Conservation (phyloP, 257 asterid species). For the Linaria vulgaris region DNA sequence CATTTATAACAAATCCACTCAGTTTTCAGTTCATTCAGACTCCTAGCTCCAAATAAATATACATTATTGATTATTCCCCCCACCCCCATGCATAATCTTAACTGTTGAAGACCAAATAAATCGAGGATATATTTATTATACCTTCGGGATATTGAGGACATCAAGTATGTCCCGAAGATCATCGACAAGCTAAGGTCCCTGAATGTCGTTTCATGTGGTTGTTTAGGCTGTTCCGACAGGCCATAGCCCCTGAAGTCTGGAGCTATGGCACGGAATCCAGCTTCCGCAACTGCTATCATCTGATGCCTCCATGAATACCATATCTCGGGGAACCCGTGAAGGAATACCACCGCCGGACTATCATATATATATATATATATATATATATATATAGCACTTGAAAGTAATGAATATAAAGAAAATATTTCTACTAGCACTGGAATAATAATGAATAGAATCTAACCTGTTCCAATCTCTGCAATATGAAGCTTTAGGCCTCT, state of each 20-base stretch:
- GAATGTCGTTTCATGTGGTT: constrained; percentile 29
- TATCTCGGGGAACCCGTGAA: constrained; percentile 45
- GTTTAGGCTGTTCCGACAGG: constrained; percentile 26
- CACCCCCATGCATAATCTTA: too few species aligned
- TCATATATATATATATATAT: too few species aligned
- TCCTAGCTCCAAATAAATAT: too few species aligned
- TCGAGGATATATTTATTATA: too few species aligned
- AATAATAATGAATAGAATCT: background rate
- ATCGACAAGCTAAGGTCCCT: constrained; percentile 34
- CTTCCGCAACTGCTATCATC: constrained; percentile 31
- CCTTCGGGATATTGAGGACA: constrained; percentile 27
- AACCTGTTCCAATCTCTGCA: constrained; percentile 33
- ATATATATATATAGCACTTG: too few species aligned
- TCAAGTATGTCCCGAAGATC: constrained; percentile 32
- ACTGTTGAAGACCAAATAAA: too few species aligned
- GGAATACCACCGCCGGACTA: constrained; percentile 36
- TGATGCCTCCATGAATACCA: constrained; percentile 47
- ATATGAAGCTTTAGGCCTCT: constrained; percentile 33
- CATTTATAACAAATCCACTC: too few species aligned
- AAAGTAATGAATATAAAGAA: background rate
- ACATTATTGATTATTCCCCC: too few species aligned
- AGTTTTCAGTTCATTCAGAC: too few species aligned
- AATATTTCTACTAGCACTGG: background rate
- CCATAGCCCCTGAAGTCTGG: constrained; percentile 43
- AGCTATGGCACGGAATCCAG: constrained; percentile 39